Evolutionary conservation across 2,329 filamentous ascomycete genomes (phyloP), one percentile per base, ranked within the genome.

Genomic region (Berkeleyomyces basicola): DNA sequence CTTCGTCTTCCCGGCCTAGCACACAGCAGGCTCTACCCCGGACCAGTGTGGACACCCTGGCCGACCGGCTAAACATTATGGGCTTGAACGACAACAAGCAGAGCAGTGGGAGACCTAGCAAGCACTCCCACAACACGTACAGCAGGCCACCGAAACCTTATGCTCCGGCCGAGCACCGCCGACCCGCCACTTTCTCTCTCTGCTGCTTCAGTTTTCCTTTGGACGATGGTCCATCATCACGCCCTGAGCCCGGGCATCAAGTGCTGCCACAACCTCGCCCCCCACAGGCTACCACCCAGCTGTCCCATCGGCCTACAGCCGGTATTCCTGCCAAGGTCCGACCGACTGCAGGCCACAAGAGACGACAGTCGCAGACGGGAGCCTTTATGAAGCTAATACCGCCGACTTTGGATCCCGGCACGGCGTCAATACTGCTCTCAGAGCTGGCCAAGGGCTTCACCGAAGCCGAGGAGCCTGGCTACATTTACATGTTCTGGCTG

Each of bases 401-500:
- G 0, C 72, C 79, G 7, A 74, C 78, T 1, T 76, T 89, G 3
- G 79, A 85, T 1, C 84, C 88, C 1, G 77, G 86, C 67, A 87
- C 83, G 0, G 79, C 87, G 0, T 86, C 89, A 0, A 75, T 78
- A 4, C 78, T 97, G 3, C 79, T 92, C 65, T 77, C 85, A 2
- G 91, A 97, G 72, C 78, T 97, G 7, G 82, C 78, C 73, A 71
- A 93, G 81, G 76, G 90, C 78, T 71, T 70, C 43, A 69, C 71
- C 0, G 81, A 91, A 55, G 90, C 89, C 0, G 76, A 82, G 31
- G 88, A 95, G 68, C 78, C 86, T 10, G 93, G 93, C 44, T 99
- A 93, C 75, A 97, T 99, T 67, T 99, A 99, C 79, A 95, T 99
- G 73, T 99, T 97, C 78, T 96, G 92, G 90, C 79, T 96, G 31